A percentile compares a stretch with the other conserved stretches of the same genome.
Conservation (phyloP, 257 asterid species). For the Coffea canephora region DNA sequence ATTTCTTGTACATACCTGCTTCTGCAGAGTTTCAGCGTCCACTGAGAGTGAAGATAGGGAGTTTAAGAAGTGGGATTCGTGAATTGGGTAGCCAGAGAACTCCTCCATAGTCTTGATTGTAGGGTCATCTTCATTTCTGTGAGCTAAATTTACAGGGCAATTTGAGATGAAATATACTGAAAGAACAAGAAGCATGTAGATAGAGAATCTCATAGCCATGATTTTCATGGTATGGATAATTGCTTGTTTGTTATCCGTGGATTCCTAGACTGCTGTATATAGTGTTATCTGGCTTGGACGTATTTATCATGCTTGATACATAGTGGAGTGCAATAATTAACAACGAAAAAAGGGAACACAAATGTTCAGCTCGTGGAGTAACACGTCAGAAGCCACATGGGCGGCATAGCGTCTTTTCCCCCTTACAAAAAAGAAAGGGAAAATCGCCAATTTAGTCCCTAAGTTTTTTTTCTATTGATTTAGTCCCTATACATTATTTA, state of each 20-base stretch:
- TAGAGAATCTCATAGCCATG: constrained; percentile 40
- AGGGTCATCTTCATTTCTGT: constrained; percentile 37
- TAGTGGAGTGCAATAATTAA: no score
- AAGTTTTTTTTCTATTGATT: no score
- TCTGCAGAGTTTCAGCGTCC: constrained; percentile 51
- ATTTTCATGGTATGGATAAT: neutral
- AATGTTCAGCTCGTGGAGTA: neutral
- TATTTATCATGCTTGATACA: neutral
- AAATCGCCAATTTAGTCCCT: no score
- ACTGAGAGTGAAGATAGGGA: constrained; percentile 58
- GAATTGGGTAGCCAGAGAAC: constrained; percentile 82
- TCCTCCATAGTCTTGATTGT: constrained; percentile 69
- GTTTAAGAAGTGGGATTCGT: constrained; percentile 42
- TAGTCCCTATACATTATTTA: no score
- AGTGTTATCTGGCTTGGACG: constrained; percentile 7
- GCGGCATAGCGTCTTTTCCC: neutral
- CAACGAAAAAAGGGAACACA: no score
- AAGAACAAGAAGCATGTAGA: constrained; percentile 16
- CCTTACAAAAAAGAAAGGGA: no score
- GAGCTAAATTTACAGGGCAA: constrained; percentile 30
- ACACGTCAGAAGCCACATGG: neutral
- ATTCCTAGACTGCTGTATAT: no score
- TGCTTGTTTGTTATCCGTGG: neutral
- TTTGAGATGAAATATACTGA: constrained; percentile 25
- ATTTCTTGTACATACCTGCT: constrained; percentile 43